A percentile compares a stretch with the other conserved stretches of the same genome.
Evolutionary conservation across 306 rosid species (phyloP).

Genomic region (Rosa multiflora): DNA sequence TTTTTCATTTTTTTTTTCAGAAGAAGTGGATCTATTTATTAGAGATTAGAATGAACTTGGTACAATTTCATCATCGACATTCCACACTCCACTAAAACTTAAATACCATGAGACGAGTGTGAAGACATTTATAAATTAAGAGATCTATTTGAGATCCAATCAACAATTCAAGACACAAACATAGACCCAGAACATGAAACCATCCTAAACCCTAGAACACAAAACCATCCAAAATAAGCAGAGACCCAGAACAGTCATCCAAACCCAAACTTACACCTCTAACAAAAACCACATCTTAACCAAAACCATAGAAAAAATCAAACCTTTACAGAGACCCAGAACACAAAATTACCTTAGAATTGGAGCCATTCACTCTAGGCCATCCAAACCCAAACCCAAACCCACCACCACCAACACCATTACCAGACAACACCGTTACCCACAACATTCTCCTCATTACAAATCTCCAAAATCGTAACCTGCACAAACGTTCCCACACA

Average conservation of each 20-base stretch:
- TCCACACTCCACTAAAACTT: not conserved
- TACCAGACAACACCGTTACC: slow-evolving; percentile 36
- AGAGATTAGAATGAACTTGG: too few species aligned
- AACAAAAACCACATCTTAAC: not conserved
- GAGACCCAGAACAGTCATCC: not conserved
- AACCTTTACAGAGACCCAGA: not conserved
- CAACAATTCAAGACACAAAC: not conserved
- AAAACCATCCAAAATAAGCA: too few species aligned
- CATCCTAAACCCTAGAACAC: too few species aligned
- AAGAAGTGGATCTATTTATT: not conserved
- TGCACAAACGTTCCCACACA: slow-evolving; percentile 75
- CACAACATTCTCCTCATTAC: slow-evolving; percentile 92
- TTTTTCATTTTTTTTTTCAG: too few species aligned
- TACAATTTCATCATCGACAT: not conserved
- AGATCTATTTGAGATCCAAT: not conserved
- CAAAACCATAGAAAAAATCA: not conserved
- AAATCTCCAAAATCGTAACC: slow-evolving; percentile 91
- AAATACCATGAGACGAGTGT: not conserved
- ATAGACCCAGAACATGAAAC: not conserved
- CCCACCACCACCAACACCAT: slow-evolving; percentile 44
- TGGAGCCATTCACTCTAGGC: slow-evolving; percentile 82
- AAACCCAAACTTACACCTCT: not conserved
- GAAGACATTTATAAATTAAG: not conserved
- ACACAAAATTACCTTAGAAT: slow-evolving; percentile 49
- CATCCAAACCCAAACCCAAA: slow-evolving; percentile 75